Conservation (phyloP, 805 yeast species). For the Starmerella sp. region DNA sequence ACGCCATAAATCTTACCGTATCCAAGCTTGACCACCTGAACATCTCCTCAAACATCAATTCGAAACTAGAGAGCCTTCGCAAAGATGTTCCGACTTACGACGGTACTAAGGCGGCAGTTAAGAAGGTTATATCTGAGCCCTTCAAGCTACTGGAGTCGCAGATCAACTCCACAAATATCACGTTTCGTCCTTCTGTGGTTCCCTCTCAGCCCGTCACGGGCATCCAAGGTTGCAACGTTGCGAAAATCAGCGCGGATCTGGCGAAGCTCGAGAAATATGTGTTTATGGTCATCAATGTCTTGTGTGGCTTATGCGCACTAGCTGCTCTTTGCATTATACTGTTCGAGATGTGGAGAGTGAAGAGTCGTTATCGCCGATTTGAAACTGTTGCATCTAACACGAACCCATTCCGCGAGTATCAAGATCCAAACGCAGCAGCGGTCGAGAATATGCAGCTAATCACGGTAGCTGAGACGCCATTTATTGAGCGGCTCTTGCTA, state of each 20-base stretch:
- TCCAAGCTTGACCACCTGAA: slow-evolving; percentile 43
- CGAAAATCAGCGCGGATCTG: background rate
- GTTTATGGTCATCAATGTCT: background rate
- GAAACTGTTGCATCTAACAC: slow-evolving; percentile 2
- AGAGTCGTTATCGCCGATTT: slow-evolving; percentile 13
- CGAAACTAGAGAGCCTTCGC: slow-evolving; percentile 42
- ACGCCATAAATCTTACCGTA: slow-evolving; percentile 49
- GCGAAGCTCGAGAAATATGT: background rate
- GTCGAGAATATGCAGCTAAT: slow-evolving; percentile 3
- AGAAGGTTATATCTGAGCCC: slow-evolving; percentile 45
- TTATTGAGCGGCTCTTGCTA: background rate
- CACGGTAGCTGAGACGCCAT: slow-evolving; percentile 1
- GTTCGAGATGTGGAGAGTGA: slow-evolving; percentile 4
- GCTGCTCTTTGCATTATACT: slow-evolving; percentile 7
- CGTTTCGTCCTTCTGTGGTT: background rate
- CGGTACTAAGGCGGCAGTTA: slow-evolving; percentile 49
- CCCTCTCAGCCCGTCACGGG: background rate
- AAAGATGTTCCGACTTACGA: slow-evolving; percentile 54
- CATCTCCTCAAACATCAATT: slow-evolving; percentile 53
- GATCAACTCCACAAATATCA: slow-evolving; percentile 24
- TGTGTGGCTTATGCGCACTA: slow-evolving; percentile 12
- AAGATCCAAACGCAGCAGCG: background rate
- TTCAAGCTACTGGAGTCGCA: slow-evolving; percentile 40
- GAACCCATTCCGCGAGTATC: background rate
- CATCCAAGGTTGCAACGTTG: slow-evolving; percentile 2